Evolutionary conservation across 352 stramenopile genomes (phyloP).

Genomic region (Phytophthora ramorum): DNA sequence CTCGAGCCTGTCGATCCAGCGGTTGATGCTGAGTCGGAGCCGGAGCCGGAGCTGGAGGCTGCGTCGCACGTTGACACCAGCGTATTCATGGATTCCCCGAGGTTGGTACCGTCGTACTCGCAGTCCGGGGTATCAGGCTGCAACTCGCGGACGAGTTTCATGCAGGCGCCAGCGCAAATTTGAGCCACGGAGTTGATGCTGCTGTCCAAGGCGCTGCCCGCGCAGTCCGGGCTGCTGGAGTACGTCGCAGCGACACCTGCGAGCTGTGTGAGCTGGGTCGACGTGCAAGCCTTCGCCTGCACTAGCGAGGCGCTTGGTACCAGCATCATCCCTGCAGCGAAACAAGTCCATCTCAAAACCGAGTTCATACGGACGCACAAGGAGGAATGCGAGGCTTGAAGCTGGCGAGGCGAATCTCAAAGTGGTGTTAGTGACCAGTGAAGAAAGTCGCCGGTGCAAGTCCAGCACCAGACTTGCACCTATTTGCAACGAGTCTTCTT

Average conservation of each 20-base stretch:
- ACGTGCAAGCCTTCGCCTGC: conserved; percentile 15
- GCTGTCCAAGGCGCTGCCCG: conserved; percentile 15
- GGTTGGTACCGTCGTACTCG: conserved; percentile 22
- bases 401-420: background rate
- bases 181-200: conserved; percentile 6
- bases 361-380: background rate
- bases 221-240: conserved; percentile 17
- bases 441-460: background rate
- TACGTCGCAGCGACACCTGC: conserved; percentile 10
- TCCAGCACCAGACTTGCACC: background rate
- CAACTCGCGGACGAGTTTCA: conserved; percentile 17
- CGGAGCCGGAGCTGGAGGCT: background rate
- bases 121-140: conserved; percentile 20
- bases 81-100: conserved; percentile 6
- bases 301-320: background rate
- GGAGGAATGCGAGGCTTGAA: background rate
- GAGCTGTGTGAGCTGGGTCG: conserved; percentile 17
- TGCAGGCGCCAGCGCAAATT: conserved; percentile 21
- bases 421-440: background rate
- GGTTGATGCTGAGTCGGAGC: background rate
- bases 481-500: background rate
- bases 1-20: background rate
- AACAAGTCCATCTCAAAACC: conserved; percentile 4
- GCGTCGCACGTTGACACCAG: conserved; percentile 14
- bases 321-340: background rate